phyloP scores from a whole-genome alignment of 148 eudicot species.

The Amaranthus palmeri region DNA sequence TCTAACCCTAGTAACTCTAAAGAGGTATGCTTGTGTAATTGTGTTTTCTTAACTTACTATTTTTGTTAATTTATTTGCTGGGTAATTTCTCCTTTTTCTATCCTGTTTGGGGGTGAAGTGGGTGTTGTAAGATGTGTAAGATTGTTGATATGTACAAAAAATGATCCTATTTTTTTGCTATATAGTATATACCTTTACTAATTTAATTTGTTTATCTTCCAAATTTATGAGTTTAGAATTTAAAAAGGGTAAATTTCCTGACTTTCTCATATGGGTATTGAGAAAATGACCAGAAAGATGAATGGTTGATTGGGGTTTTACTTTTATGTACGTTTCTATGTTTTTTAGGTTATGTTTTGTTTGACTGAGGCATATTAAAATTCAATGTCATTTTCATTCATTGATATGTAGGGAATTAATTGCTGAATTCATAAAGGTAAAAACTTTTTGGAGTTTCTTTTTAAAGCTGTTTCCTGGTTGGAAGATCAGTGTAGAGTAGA shows the following conservation, averaged over 20 bases:
- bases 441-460: neutral
- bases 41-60: neutral
- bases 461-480: constrained; percentile 12
- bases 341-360: constrained; percentile 13
- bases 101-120: neutral
- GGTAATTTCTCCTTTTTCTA: neutral
- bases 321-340: neutral
- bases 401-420: constrained; percentile 24
- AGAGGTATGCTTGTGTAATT: constrained; percentile 12
- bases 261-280: constrained; percentile 14
- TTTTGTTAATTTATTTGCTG: constrained; percentile 5
- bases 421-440: constrained; percentile 11
- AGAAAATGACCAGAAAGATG: constrained; percentile 8
- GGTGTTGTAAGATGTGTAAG: neutral
- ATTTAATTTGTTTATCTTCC: neutral
- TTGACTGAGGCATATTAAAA: constrained; percentile 19
- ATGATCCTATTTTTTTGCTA: neutral
- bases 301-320: constrained; percentile 10
- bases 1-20: constrained; percentile 3
- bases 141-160: constrained; percentile 18
- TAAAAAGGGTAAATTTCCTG: constrained; percentile 13
- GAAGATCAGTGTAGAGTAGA: constrained; percentile 2
- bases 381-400: constrained; percentile 19
- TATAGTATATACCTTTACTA: neutral
- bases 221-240: neutral